These are phyloP conservation scores for Bromus sterilis DNA, from an alignment of 176 grass and related monocot genomes.

Conservation along the genomic window DNA sequence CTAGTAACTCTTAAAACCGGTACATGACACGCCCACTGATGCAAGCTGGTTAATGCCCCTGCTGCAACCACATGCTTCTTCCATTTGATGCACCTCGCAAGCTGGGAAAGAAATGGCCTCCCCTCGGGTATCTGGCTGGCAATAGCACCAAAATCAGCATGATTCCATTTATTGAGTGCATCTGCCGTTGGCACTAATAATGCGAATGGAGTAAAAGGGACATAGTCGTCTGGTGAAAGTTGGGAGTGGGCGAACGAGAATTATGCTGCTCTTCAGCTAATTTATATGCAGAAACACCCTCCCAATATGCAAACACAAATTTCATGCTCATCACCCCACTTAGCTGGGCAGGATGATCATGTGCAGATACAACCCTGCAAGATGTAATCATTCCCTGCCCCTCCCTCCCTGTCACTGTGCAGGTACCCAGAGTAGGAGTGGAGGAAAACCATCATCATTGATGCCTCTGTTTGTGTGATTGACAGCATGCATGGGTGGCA, in stretches of 20 bases:
- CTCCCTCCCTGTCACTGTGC: not conserved
- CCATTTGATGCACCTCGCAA: constrained; percentile 26
- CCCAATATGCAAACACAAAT: not conserved
- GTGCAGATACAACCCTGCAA: constrained; percentile 22
- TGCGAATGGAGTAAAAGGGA: constrained; percentile 30
- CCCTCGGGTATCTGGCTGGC: constrained; percentile 20
- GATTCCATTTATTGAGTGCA: constrained; percentile 62
- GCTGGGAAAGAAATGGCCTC: not conserved
- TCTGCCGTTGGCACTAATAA: constrained; percentile 42
- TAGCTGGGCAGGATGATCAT: not conserved
- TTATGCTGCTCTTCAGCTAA: constrained; percentile 9
- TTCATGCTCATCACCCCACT: not conserved
- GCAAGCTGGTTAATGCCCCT: constrained; percentile 38
- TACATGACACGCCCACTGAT: constrained; percentile 11
- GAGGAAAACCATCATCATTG: constrained; percentile 25
- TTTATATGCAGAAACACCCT: constrained; percentile 24
- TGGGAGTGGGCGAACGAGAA: constrained; percentile 6
- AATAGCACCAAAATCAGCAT: constrained; percentile 46
- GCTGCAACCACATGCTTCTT: constrained; percentile 37
- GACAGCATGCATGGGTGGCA: constrained; percentile 35
- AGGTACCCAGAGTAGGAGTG: not conserved
- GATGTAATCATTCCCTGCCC: not conserved
- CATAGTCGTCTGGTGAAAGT: constrained; percentile 21
- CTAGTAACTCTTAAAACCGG: constrained; percentile 14
- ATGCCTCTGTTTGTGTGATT: constrained; percentile 26